Percentiles rank a stretch among this genome's conserved stretches.
phyloP scores from a whole-genome alignment of 495 filamentous ascomycete species.

The Niebla homalea region DNA sequence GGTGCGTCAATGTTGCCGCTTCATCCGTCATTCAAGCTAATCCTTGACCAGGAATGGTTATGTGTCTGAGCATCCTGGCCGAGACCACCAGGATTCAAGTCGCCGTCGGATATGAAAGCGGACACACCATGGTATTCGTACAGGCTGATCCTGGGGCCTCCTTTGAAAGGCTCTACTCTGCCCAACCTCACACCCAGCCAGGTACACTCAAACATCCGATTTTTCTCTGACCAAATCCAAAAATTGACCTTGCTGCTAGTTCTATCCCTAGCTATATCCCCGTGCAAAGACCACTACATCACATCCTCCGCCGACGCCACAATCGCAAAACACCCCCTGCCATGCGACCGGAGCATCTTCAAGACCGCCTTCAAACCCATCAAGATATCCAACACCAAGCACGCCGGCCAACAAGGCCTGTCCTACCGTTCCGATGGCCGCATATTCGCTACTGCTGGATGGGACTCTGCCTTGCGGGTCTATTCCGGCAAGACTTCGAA shows the following conservation, averaged over 20 bases:
- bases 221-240: neutral
- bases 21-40: neutral
- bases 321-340: conserved; percentile 49
- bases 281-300: conserved; percentile 47
- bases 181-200: conserved; percentile 65
- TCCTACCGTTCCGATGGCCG: conserved; percentile 65
- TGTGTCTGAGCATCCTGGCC: conserved; percentile 52
- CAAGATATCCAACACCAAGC: conserved; percentile 60
- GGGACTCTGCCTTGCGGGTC: conserved; percentile 70
- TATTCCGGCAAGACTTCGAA: conserved; percentile 72
- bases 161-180: conserved; percentile 54
- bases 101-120: conserved; percentile 77
- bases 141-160: conserved; percentile 20
- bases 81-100: conserved; percentile 31
- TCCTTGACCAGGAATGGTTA: conserved; percentile 57
- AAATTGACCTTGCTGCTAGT: conserved; percentile 24
- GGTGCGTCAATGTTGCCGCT: conserved; percentile 18
- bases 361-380: conserved; percentile 30
- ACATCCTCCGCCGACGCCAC: conserved; percentile 74
- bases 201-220: conserved; percentile 13
- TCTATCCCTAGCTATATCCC: conserved; percentile 58
- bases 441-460: conserved; percentile 84
- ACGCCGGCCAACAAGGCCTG: conserved; percentile 78
- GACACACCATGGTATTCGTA: conserved; percentile 49
- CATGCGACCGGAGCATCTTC: conserved; percentile 18